These are phyloP conservation scores for Debaryomyces prosopidis DNA, from an alignment of 805 yeast species.

Conservation along the genomic window DNA sequence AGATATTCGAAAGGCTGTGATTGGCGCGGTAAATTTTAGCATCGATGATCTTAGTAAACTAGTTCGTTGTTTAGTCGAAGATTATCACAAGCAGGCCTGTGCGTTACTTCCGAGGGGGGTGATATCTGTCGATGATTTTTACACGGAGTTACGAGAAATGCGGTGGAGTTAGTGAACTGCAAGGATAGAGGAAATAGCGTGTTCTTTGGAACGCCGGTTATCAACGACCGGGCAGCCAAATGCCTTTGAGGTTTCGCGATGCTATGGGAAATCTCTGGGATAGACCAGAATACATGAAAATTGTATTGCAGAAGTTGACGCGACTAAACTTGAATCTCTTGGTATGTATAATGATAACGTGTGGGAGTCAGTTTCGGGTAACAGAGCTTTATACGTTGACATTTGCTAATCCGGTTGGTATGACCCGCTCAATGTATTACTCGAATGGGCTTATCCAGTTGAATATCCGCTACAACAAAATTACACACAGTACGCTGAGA, in stretches of 20 bases:
- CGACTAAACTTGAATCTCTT: not conserved
- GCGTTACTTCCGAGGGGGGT: not conserved
- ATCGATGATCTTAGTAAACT: not conserved
- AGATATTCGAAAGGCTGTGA: constrained; percentile 10
- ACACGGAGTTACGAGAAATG: not conserved
- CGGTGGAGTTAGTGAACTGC: not conserved
- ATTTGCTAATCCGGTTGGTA: not conserved
- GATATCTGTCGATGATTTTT: not conserved
- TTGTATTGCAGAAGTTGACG: not conserved
- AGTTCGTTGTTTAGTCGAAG: not conserved
- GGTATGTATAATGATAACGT: not conserved
- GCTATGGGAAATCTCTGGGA: not conserved
- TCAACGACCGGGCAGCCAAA: not conserved
- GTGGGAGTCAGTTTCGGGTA: not conserved
- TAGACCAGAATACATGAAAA: not conserved
- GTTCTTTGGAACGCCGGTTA: not conserved
- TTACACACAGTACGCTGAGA: not conserved
- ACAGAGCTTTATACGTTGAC: not conserved
- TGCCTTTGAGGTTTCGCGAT: not conserved
- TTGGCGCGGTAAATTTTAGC: too few species aligned
- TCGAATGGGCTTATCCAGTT: not conserved
- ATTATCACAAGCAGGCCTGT: not conserved
- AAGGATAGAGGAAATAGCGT: too few species aligned
- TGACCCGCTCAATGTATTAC: not conserved
- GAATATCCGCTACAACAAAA: not conserved